Percentiles rank a stretch among this genome's conserved stretches.
Conservation (phyloP, 805 yeast genomes). For the Hanseniaspora lachancei region DNA sequence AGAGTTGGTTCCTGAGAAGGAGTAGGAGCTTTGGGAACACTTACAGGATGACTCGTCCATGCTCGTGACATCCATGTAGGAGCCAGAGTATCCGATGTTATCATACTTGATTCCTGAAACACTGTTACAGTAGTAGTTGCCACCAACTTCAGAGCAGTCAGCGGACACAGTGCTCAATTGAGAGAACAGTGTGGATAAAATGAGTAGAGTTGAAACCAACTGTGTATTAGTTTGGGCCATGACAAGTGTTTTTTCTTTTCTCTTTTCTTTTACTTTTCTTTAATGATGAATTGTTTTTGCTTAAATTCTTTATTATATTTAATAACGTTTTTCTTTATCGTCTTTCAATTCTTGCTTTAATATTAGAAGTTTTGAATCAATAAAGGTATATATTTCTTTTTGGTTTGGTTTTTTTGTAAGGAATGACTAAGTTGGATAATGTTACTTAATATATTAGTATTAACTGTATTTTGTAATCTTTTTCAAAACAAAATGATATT, state of each 20-base stretch:
- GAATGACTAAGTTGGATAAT: constrained; percentile 24
- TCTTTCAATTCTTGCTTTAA: not conserved
- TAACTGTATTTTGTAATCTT: not conserved
- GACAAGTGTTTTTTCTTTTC: not conserved
- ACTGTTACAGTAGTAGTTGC: constrained; percentile 73
- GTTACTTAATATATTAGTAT: not conserved
- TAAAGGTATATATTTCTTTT: not conserved
- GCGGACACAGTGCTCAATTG: constrained; percentile 24
- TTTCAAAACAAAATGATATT: not conserved
- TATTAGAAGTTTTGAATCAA: too few relatives aligned
- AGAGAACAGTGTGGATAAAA: constrained; percentile 22
- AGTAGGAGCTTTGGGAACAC: constrained; percentile 45
- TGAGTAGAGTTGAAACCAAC: constrained; percentile 14
- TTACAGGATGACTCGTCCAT: constrained; percentile 62
- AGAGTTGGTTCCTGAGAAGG: constrained; percentile 53
- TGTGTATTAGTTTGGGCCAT: not conserved
- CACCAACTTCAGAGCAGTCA: constrained; percentile 39
- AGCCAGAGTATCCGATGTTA: constrained; percentile 73
- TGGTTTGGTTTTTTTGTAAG: constrained; percentile 13
- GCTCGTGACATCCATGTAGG: constrained; percentile 63
- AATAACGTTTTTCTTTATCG: not conserved
- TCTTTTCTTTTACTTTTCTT: not conserved
- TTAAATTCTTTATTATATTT: not conserved
- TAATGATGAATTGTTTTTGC: not conserved
- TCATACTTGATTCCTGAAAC: constrained; percentile 54